These are phyloP conservation scores for Aurifilum marmelostoma DNA, from an alignment of 2,329 filamentous ascomycete species.

Conservation along the genomic window DNA sequence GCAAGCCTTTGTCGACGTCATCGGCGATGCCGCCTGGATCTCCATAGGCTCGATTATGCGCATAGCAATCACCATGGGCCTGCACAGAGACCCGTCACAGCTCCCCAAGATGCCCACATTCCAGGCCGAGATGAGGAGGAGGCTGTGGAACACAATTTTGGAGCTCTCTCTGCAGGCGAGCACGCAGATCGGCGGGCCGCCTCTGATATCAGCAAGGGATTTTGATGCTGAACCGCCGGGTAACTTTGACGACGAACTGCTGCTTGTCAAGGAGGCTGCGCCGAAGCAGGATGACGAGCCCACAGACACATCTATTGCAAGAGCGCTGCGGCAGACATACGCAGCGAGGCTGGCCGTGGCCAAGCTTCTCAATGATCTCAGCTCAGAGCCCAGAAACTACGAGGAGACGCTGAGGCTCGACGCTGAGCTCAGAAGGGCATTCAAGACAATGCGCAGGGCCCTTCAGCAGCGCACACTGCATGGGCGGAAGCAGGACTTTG, in stretches of 20 bases:
- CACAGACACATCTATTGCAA: constrained; percentile 55
- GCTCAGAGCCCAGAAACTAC: constrained; percentile 44
- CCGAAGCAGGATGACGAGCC: constrained; percentile 36
- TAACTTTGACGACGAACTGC: constrained; percentile 56
- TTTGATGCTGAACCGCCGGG: constrained; percentile 55
- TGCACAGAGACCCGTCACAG: constrained; percentile 59
- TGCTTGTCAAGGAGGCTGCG: constrained; percentile 40
- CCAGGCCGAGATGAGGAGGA: constrained; percentile 56
- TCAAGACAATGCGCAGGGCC: constrained; percentile 39
- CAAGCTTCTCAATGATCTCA: constrained; percentile 51
- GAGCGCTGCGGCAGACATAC: constrained; percentile 50
- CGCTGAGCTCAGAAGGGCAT: constrained; percentile 46
- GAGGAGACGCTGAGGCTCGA: constrained; percentile 52
- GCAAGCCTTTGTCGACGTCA: constrained; percentile 50
- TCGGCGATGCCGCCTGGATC: constrained; percentile 57
- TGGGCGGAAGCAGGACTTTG: constrained; percentile 48
- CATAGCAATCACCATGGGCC: constrained; percentile 51
- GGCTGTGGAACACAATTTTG: constrained; percentile 60
- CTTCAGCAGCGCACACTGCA: constrained; percentile 32
- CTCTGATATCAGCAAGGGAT: constrained; percentile 49
- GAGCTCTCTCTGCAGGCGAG: constrained; percentile 58
- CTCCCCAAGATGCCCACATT: constrained; percentile 52
- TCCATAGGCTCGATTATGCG: constrained; percentile 54
- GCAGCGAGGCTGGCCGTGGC: constrained; percentile 48
- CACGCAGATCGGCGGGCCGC: constrained; percentile 54